phyloP scores from a whole-genome alignment of 202 grass and related monocot genomes.

The Digitaria exilis region DNA sequence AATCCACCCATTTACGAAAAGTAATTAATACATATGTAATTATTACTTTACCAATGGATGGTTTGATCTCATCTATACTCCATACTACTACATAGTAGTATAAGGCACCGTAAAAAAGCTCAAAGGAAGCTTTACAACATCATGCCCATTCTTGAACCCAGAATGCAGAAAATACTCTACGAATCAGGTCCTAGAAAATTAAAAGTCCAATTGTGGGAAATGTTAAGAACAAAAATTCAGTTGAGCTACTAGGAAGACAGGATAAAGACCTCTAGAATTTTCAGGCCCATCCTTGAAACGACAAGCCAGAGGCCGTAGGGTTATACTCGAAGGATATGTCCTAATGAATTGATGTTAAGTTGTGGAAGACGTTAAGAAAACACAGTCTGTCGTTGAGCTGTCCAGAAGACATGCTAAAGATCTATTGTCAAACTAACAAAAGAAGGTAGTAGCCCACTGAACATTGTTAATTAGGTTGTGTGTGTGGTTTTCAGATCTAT shows the following conservation, averaged over 20 bases:
- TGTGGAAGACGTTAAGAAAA: background rate
- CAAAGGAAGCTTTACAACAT: background rate
- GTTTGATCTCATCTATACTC: too few species aligned
- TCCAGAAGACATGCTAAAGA: background rate
- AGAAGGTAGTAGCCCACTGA: background rate
- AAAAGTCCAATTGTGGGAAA: background rate
- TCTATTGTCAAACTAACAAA: background rate
- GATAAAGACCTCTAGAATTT: too few species aligned
- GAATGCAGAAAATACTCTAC: too few species aligned
- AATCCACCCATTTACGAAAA: too few species aligned
- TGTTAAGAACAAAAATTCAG: background rate
- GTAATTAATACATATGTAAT: too few species aligned
- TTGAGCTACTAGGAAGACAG: too few species aligned
- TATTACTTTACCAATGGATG: too few species aligned
- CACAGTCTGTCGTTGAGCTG: background rate
- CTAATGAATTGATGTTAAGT: too few species aligned
- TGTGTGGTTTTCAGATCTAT: background rate
- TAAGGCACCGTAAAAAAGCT: too few species aligned
- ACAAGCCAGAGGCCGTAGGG: too few species aligned
- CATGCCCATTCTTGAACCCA: background rate
- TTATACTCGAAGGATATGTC: background rate
- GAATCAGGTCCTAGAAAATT: background rate
- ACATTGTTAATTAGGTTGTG: background rate
- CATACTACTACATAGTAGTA: too few species aligned
- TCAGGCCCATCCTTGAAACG: too few species aligned